Base-by-base conservation (phyloP, 2,329 filamentous ascomycete species). In the Talaromyces sp. region DNA sequence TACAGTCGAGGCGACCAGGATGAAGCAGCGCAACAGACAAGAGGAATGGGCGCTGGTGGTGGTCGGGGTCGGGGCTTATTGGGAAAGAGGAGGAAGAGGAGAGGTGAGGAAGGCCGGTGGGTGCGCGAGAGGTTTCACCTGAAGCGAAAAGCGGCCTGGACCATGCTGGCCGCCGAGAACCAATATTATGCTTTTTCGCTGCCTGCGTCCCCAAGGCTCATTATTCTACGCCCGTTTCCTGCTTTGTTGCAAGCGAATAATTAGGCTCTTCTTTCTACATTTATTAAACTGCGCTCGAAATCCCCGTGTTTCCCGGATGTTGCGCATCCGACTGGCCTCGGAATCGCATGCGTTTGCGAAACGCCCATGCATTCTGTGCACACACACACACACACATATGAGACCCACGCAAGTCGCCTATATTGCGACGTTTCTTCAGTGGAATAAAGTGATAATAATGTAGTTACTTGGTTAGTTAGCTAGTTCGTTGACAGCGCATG, bases 111-210 rank as follows among this genome's bases (percentile, higher is more conserved):
- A 63, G 63, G 68, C 44, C 44, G 66, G 70, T 72, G 68, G 69
- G 69, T 73, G 70, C 64, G 63, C 63, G 63, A 55, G 68, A 71
- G 73, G 74, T 76, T 76, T 76, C 74, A 76, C 74, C 71, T 73
- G 71, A 75, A 72, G 72, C 72, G 73, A 74, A 71, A 73, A 73
- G 67, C 67, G 68, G 70, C 62, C 66, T 69, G 68, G 70, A 67
- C 68, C 70, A 72, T 70, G 69, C 70, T 68, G 61, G 61, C 55
- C 61, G 53, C 56, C 57, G 61, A 59, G 34, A 28, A 56, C 56
- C 50, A 57, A 56, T 52, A 36, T 56, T 52, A 51, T 52, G 31
- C 44, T 42, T 56, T 23, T 51, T 42, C 56, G 33, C 34, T 60
- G 59, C 57, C 47, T 56, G 44, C 53, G 18, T 51, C 44, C 23